Base-by-base conservation (phyloP, 495 filamentous ascomycete species). In the Parathielavia hyrcaniae region DNA sequence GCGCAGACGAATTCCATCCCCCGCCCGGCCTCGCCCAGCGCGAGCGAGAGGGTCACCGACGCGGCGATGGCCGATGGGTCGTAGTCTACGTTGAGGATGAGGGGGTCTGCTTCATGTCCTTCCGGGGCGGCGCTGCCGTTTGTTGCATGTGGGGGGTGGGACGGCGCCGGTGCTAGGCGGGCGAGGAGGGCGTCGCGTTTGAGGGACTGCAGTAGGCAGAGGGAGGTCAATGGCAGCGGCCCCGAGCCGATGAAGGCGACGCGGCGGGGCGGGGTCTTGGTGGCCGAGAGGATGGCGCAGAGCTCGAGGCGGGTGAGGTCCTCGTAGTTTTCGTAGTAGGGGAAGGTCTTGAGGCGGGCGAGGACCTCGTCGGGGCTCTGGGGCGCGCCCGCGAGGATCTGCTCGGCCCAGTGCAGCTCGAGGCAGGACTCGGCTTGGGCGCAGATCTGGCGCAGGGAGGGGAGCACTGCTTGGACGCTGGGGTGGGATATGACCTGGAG, bases 161-260 rank as follows among this genome's bases (percentile, higher is more conserved):
- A 49, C 3, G 1, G 45, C 6, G 26, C 26, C 6, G 26, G 26
- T 30, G 26, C 19, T 12, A 50, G 13, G 17, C 41, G 22, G 13
- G 9, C 34, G 32, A 46, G 13, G 5, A 38, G 22, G 2, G 57
- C 26, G 13, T 51, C 48, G 13, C 34, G 46, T 30, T 67, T 65
- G 9, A 70, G 57, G 2, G 55, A 50, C 0, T 62, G 46, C 0
- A 70, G 52, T 0, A 70, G 62, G 49, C 68, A 70, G 14, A 68
- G 55, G 0, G 68, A 70, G 10, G 66, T 69, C 3, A 70, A 59
- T 0, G 68, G 68, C 1, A 70, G 59, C 8, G 68, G 68, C 7
- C 68, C 68, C 4, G 68, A 70, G 19, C 68, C 68, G 22, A 70
- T 61, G 34, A 70, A 70, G 13, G 68, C 67, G 1, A 69, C 53